Evolutionary conservation across 257 asterid genomes (phyloP).

Genomic region (Fraxinus americana): DNA sequence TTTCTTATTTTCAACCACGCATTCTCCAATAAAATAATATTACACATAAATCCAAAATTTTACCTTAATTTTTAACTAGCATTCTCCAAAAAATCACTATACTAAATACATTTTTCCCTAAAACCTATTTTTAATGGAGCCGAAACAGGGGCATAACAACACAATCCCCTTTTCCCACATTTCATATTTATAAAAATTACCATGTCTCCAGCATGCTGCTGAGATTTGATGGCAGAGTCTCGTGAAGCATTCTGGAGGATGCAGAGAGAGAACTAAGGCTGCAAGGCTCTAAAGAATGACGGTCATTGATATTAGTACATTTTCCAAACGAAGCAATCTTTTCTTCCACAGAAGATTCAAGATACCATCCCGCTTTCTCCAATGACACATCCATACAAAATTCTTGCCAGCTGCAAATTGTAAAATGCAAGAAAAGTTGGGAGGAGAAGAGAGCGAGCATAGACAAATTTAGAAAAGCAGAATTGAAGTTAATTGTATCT

Average conservation of each 20-base stretch:
- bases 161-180: neutral
- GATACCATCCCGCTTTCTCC: slow-evolving; percentile 79
- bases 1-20: no score
- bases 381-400: slow-evolving; percentile 72
- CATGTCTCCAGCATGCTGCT: slow-evolving; percentile 33
- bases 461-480: neutral
- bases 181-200: slow-evolving; percentile 36
- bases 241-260: slow-evolving; percentile 35
- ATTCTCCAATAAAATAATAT: no score
- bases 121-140: no score
- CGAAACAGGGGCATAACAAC: neutral
- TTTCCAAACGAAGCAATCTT: slow-evolving; percentile 28
- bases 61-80: no score
- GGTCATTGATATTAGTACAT: slow-evolving; percentile 22
- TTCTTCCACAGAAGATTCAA: slow-evolving; percentile 44
- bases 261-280: slow-evolving; percentile 28
- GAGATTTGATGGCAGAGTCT: slow-evolving; percentile 25
- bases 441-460: neutral
- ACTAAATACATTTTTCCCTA: no score
- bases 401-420: slow-evolving; percentile 74
- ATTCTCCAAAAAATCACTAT: no score
- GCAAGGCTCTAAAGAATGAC: slow-evolving; percentile 26
- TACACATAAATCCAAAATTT: no score
- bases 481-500: neutral
- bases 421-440: slow-evolving; percentile 13